Evolutionary conservation across 805 yeast genomes (phyloP).

Genomic region (Candida khao-thaluensis): DNA sequence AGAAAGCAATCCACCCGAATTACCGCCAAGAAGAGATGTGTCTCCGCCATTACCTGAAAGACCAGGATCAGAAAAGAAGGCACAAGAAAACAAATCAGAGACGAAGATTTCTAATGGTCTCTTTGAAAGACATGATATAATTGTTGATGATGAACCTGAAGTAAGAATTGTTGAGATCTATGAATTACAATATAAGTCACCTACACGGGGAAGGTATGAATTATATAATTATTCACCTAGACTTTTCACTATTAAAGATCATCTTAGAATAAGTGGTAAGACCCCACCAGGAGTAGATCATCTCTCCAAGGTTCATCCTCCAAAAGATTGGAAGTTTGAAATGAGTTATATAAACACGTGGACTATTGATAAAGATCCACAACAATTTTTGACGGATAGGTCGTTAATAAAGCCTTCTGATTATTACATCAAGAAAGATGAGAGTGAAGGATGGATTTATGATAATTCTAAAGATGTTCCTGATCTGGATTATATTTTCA

Average conservation of each 20-base stretch:
- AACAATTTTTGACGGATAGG: conserved; percentile 51
- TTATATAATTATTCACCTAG: conserved; percentile 55
- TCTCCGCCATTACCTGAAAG: conserved; percentile 7
- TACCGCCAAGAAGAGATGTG: conserved; percentile 16
- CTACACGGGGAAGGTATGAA: conserved; percentile 60
- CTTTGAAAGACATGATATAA: conserved; percentile 48
- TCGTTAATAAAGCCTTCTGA: conserved; percentile 24
- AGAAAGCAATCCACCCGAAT: conserved; percentile 9
- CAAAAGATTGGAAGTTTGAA: conserved; percentile 72
- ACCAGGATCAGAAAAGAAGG: conserved; percentile 13
- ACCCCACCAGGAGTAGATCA: conserved; percentile 64
- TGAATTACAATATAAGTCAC: conserved; percentile 68
- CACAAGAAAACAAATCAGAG: conserved; percentile 18
- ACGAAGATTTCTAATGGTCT: conserved; percentile 19
- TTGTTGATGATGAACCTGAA: conserved; percentile 70
- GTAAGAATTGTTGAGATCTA: conserved; percentile 66
- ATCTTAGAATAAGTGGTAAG: conserved; percentile 38
- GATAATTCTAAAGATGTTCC: conserved; percentile 26
- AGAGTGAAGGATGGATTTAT: conserved; percentile 52
- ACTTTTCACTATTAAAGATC: conserved; percentile 53
- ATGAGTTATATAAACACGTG: conserved; percentile 53
- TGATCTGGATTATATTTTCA: conserved; percentile 44
- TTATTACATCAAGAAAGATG: conserved; percentile 25
- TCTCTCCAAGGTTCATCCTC: conserved; percentile 60
- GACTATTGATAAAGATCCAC: conserved; percentile 59